Evolutionary conservation across 2,329 filamentous ascomycete species (phyloP).

Genomic region (Calonectria ilicicola): DNA sequence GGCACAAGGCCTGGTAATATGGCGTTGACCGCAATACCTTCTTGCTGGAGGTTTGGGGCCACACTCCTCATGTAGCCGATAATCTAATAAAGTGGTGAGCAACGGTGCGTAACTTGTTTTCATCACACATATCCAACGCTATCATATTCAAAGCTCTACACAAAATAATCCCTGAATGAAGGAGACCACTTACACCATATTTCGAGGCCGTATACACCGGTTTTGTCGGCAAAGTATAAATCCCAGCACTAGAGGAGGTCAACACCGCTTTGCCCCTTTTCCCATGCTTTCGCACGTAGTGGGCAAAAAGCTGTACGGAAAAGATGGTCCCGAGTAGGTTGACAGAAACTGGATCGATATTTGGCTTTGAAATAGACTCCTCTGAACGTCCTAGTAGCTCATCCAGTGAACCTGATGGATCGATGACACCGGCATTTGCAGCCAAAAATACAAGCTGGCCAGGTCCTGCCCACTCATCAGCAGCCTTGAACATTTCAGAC

Average conservation of each 20-base stretch:
- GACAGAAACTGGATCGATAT: neutral
- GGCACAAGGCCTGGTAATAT: neutral
- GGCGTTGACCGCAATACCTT: neutral
- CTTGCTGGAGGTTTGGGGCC: neutral
- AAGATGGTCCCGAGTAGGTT: neutral
- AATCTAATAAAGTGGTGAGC: neutral
- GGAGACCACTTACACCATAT: neutral
- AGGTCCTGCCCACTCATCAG: neutral
- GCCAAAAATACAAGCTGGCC: neutral
- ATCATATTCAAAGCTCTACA: neutral
- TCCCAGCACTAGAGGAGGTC: neutral
- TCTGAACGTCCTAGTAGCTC: neutral
- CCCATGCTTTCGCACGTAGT: neutral
- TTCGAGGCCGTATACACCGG: neutral
- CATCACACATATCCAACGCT: neutral
- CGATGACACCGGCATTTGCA: neutral
- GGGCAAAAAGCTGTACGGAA: neutral
- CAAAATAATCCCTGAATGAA: too few species aligned
- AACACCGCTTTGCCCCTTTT: neutral
- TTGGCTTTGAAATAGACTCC: neutral
- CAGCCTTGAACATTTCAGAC: neutral
- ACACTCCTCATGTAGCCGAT: neutral
- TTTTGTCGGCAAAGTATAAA: neutral
- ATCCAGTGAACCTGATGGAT: neutral
- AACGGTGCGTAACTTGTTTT: too few species aligned